Base-by-base conservation (phyloP, 2,329 filamentous ascomycete species). In the Albophoma yamanashiensis region DNA sequence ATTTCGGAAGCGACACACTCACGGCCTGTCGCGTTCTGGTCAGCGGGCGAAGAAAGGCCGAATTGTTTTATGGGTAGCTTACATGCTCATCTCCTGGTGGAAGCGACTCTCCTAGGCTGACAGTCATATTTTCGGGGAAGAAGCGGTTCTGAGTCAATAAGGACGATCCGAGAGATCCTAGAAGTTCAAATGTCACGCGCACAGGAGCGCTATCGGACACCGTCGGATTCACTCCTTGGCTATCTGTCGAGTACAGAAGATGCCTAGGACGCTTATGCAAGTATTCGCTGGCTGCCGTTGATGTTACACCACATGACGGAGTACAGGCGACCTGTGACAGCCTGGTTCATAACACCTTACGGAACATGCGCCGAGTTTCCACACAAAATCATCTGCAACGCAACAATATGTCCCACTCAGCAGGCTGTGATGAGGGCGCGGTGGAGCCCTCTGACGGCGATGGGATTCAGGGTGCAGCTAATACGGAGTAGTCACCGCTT, bases 1-100 rank as follows among this genome's bases (percentile, higher is more conserved):
- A 71, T 38, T 60, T 65, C 3, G 68, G 69, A n/a, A 71, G 66
- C 14, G 66, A 71, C 11, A 71, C 69, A 59, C 69, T 71, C 38
- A 70, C 62, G 22, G 63, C 67, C 69, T 71, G 9, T n/a, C 12
- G 31, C 12, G 17, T 5, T 22, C 15, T n/a, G n/a, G 50, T 47
- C 36, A 12, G 57, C 34, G 20, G 59, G 52, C 14, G 27, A 3
- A 50, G 36, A 12, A 40, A 25, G 6, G 27, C n/a, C 1, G 9
- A 17, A 39, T 1, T 12, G 9, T 15, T 45, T 4, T 7, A 17
- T 25, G 8, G 15, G 12, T 8, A 17, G 8, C 65, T 67, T 61
- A 64, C 68, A 63, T 70, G 68, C 22, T 64, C 63, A 36, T 70
- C 68, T 27, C 66, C 66, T 1, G 62, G 65, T 1, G 68, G 68